Evolutionary conservation across 768 basidiomycete genomes (phyloP).

Genomic region (Suillus weaverae): DNA sequence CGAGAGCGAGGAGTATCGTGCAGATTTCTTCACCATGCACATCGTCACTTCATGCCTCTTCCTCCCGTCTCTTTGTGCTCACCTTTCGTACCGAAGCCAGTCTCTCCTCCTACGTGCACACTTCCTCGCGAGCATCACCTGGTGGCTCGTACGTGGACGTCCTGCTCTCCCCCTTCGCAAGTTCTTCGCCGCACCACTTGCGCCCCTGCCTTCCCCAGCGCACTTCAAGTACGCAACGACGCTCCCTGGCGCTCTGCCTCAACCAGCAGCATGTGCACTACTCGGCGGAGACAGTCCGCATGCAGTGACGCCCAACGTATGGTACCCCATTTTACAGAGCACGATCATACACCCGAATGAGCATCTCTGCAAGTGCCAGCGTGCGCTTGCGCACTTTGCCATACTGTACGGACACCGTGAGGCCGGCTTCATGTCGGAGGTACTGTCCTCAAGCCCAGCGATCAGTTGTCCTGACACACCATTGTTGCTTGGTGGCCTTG

Average conservation of each 20-base stretch:
- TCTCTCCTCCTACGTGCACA: conserved; percentile 58
- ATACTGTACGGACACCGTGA: conserved; percentile 43
- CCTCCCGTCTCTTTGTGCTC: conserved; percentile 49
- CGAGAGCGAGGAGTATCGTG: conserved; percentile 43
- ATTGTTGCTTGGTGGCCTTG: conserved; percentile 3
- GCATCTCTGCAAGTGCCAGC: conserved; percentile 49
- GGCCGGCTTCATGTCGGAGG: conserved; percentile 33
- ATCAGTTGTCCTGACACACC: neutral
- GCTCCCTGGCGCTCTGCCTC: conserved; percentile 21
- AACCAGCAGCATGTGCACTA: conserved; percentile 25
- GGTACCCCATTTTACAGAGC: conserved; percentile 56
- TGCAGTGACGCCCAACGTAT: conserved; percentile 50
- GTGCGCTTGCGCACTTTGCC: conserved; percentile 50
- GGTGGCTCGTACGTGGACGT: conserved; percentile 60
- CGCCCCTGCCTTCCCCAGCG: conserved; percentile 18
- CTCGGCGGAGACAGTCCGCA: conserved; percentile 35
- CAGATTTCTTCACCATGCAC: conserved; percentile 75
- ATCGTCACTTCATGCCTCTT: conserved; percentile 69
- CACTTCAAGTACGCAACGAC: conserved; percentile 26
- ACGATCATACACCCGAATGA: conserved; percentile 61
- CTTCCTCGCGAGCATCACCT: conserved; percentile 49
- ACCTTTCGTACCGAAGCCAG: conserved; percentile 58
- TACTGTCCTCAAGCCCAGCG: conserved; percentile 5
- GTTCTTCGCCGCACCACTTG: conserved; percentile 43
- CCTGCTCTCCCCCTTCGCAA: conserved; percentile 46